Evolutionary conservation across 768 basidiomycete genomes (phyloP).

Genomic region (Hemileccinum rubropunctum): DNA sequence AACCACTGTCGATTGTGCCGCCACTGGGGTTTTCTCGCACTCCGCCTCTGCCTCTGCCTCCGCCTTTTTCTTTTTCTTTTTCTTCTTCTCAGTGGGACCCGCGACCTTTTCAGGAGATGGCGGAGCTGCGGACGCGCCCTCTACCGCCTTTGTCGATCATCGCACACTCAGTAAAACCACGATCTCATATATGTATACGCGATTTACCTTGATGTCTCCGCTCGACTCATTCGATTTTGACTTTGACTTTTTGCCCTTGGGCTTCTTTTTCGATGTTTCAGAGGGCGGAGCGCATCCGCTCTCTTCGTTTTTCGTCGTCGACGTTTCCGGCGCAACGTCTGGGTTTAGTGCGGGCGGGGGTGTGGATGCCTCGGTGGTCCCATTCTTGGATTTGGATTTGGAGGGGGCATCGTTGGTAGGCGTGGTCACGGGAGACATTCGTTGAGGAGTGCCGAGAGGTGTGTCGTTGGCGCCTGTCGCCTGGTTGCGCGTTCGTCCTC

Average conservation of each 20-base stretch:
- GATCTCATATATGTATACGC: neutral
- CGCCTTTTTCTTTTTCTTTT: slow-evolving; percentile 17
- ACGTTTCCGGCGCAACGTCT: neutral
- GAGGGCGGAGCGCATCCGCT: neutral
- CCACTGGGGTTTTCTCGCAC: neutral
- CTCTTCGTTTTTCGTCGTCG: slow-evolving; percentile 3
- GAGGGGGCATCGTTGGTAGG: slow-evolving; percentile 12
- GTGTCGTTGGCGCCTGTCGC: slow-evolving; percentile 68
- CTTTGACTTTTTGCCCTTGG: slow-evolving; percentile 16
- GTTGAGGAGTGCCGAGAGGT: slow-evolving; percentile 62
- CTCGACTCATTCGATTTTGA: slow-evolving; percentile 10
- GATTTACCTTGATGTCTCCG: slow-evolving; percentile 12
- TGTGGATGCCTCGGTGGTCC: neutral
- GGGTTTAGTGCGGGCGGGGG: neutral
- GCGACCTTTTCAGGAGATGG: neutral
- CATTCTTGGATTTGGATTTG: neutral
- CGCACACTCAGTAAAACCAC: slow-evolving; percentile 10
- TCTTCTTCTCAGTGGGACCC: slow-evolving; percentile 5
- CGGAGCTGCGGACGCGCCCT: neutral
- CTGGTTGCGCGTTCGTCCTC: slow-evolving; percentile 20
- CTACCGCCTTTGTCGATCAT: neutral
- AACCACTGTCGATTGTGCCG: neutral
- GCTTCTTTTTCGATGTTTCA: slow-evolving; percentile 17
- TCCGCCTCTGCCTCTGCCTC: neutral
- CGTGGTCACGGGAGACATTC: slow-evolving; percentile 45